A percentile compares a stretch with the other conserved stretches of the same genome.
Evolutionary conservation across 306 rosid species (phyloP).

Genomic region (Dryas drummondii): DNA sequence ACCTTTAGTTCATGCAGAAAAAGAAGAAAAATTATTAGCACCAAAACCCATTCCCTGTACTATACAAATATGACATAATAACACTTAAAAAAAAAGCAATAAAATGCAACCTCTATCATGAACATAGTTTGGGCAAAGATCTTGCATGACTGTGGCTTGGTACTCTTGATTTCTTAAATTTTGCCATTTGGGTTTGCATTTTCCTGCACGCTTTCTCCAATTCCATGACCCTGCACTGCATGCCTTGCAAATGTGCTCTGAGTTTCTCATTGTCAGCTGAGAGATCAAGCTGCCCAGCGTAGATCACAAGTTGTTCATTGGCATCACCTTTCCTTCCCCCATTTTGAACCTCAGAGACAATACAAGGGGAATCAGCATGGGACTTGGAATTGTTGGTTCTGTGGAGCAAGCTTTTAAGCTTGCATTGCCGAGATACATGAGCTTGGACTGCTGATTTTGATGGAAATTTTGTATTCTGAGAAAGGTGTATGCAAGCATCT

Average conservation of each 20-base stretch:
- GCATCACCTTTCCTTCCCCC: constrained; percentile 41
- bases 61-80: constrained; percentile 46
- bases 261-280: constrained; percentile 58
- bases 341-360: constrained; percentile 28
- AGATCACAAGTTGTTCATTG: constrained; percentile 54
- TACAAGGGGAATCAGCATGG: constrained; percentile 35
- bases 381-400: constrained; percentile 38
- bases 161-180: constrained; percentile 61
- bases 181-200: constrained; percentile 78
- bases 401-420: constrained; percentile 60
- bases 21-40: constrained; percentile 26
- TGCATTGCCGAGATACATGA: constrained; percentile 58
- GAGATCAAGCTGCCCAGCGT: constrained; percentile 54
- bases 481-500: constrained; percentile 56
- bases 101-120: constrained; percentile 39
- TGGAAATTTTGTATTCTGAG: constrained; percentile 64
- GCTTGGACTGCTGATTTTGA: constrained; percentile 62
- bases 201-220: constrained; percentile 77
- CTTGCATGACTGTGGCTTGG: constrained; percentile 52
- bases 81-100: constrained; percentile 5
- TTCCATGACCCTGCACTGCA: constrained; percentile 87
- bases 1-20: constrained; percentile 27
- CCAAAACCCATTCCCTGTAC: constrained; percentile 33
- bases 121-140: constrained; percentile 87
- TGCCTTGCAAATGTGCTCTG: constrained; percentile 75